These are phyloP conservation scores for Daedaleopsis sinensis DNA, from an alignment of 768 basidiomycete genomes.

Conservation along the genomic window DNA sequence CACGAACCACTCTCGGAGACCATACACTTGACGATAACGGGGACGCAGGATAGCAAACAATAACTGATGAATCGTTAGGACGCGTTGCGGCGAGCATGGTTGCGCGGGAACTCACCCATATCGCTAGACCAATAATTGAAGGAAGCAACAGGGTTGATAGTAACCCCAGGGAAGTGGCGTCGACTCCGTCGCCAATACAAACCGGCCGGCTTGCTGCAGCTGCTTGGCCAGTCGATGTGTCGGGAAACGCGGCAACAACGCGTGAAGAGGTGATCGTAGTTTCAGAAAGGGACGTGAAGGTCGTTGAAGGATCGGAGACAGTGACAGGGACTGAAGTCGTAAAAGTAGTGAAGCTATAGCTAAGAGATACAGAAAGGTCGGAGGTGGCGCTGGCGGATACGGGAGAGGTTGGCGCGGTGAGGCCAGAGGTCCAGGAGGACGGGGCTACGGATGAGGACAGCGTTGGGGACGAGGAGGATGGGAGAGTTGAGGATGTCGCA, in stretches of 20 bases:
- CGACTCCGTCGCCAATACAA: slow-evolving; percentile 68
- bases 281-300: slow-evolving; percentile 45
- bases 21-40: slow-evolving; percentile 72
- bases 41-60: slow-evolving; percentile 71
- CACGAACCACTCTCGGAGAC: slow-evolving; percentile 76
- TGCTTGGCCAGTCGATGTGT: slow-evolving; percentile 18
- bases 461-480: too few species aligned
- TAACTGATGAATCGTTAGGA: slow-evolving; percentile 41
- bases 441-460: slow-evolving; percentile 1
- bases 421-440: slow-evolving; percentile 1
- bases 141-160: slow-evolving; percentile 60
- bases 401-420: slow-evolving; percentile 9
- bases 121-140: slow-evolving; percentile 58
- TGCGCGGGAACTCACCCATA: slow-evolving; percentile 58
- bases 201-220: slow-evolving; percentile 37
- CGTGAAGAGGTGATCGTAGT: slow-evolving; percentile 31
- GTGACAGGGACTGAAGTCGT: slow-evolving; percentile 35
- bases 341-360: slow-evolving; percentile 28
- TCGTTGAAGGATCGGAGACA: slow-evolving; percentile 43
- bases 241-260: slow-evolving; percentile 19
- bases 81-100: neutral
- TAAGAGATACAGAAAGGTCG: slow-evolving; percentile 1
- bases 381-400: slow-evolving; percentile 13
- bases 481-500: slow-evolving; percentile 1
- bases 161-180: slow-evolving; percentile 63